Conservation (phyloP, 768 basidiomycete genomes). For the Rossbeevera mucosa region DNA sequence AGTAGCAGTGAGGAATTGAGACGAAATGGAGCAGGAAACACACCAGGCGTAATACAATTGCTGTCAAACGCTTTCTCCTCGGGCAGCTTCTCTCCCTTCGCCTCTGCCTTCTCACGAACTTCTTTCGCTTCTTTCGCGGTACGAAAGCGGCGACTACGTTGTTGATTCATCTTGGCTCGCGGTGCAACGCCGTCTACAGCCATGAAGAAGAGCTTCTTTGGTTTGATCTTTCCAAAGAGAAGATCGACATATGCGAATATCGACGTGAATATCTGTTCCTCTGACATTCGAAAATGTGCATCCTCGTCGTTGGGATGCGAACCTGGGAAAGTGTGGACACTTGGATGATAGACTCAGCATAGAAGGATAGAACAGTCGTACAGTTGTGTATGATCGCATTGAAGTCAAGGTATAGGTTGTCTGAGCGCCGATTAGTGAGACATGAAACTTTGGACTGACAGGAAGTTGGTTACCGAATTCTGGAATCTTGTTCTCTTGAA, state of each 20-base stretch:
- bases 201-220: constrained; percentile 97
- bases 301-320: constrained; percentile 98
- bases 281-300: constrained; percentile 90
- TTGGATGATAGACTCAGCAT: background rate
- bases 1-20: background rate
- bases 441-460: background rate
- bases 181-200: constrained; percentile 98
- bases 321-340: constrained; percentile 38
- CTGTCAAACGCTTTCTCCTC: constrained; percentile 96
- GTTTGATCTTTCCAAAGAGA: constrained; percentile 95
- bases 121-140: constrained; percentile 92
- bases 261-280: constrained; percentile 95
- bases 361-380: constrained; percentile 7
- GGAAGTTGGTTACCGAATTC: constrained; percentile 71
- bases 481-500: constrained; percentile 97
- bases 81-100: constrained; percentile 87
- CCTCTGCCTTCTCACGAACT: constrained; percentile 77
- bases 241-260: constrained; percentile 97
- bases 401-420: constrained; percentile 92
- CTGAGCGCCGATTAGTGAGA: constrained; percentile 35
- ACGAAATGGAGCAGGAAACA: constrained; percentile 19
- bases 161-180: constrained; percentile 99
- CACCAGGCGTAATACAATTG: constrained; percentile 97
- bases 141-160: constrained; percentile 87
- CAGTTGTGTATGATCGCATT: constrained; percentile 91